A percentile compares a stretch with the other conserved stretches of the same genome.
Conservation (phyloP, 768 basidiomycete species). For the Polyporus arcularius region DNA sequence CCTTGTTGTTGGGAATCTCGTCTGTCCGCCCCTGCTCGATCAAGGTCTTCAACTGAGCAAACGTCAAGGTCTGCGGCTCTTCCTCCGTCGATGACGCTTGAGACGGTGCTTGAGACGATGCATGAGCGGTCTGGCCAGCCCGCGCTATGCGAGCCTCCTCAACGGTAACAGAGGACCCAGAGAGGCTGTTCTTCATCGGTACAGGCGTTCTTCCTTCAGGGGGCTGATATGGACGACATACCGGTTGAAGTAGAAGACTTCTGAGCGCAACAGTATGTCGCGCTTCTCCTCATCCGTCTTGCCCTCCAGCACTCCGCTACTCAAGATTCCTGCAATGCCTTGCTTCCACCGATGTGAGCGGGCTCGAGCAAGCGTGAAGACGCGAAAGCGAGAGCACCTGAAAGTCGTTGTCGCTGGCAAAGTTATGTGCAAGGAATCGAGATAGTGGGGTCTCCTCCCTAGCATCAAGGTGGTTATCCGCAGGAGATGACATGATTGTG, state of each 20-base stretch:
- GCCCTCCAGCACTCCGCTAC: constrained; percentile 40
- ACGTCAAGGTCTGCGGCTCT: constrained; percentile 54
- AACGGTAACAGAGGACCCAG: not conserved
- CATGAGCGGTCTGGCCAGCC: no score
- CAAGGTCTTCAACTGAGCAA: constrained; percentile 67
- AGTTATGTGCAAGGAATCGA: constrained; percentile 48
- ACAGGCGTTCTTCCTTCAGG: not conserved
- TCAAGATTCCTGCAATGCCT: constrained; percentile 62
- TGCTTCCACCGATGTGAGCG: constrained; percentile 44
- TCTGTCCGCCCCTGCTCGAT: constrained; percentile 73
- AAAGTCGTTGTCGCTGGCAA: constrained; percentile 56
- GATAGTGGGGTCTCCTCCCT: not conserved
- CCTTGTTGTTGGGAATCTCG: constrained; percentile 77
- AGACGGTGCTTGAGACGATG: not conserved
- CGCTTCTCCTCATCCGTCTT: constrained; percentile 42
- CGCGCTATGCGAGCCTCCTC: not conserved
- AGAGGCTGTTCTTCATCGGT: not conserved
- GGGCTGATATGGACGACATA: constrained; percentile 19
- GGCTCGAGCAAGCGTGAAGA: not conserved
- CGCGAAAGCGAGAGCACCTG: constrained; percentile 45
- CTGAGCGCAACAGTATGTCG: constrained; percentile 52
- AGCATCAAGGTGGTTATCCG: no score
- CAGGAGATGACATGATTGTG: no score
- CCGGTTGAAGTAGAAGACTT: constrained; percentile 77
- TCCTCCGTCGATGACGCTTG: not conserved